Base-by-base conservation (phyloP, 805 yeast species). In the Dipodascopsis uninucleata region DNA sequence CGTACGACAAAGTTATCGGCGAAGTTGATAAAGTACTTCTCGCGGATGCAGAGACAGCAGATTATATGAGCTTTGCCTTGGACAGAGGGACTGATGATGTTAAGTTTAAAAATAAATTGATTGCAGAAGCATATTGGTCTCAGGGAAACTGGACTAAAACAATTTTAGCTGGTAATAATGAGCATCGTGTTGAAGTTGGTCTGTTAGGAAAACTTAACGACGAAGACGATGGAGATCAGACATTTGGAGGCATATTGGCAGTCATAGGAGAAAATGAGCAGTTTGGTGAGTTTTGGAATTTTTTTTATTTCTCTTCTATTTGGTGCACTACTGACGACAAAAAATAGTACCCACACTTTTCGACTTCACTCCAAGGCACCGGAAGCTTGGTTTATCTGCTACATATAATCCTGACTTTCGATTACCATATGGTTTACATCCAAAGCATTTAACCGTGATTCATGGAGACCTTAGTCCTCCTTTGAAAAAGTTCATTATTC, bases 211-310 rank as follows among this genome's bases (percentile, higher is more conserved):
- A 38, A 29, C 12, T 50, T 12, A 32, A 28, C 5, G 55, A 50
- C 18, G 45, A 43, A 17, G 28, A 37, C 4, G 45, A 47, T 20
- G 53, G 49, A 1, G 55, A 50, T 6, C 22, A 39, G 37, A 43
- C 55, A 18, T 48, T 48, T 35, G 55, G 54, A 18, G 55, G 55
- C 16, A 50, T 50, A 10, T 12, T 50, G n/a, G 46, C 55, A 5
- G 53, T 48, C 17, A 31, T 50, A 7, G 55, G 55, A n/a, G 55
- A 50, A 16, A 43, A 43, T 23, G 41, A 32, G 22, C 55, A 50
- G 41, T 50, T 52, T 25, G 48, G 51, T 46, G 36, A 25, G 47
- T 16, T 4, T 4, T n/a, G n/a, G n/a, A 7, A 10, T 2, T 29
- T 12, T 25, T n/a, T 12, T 34, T 12, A 12, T 17, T n/a, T n/a